Conservation (phyloP, 139 green algal species). For the Zygnema circumcarinatum region DNA sequence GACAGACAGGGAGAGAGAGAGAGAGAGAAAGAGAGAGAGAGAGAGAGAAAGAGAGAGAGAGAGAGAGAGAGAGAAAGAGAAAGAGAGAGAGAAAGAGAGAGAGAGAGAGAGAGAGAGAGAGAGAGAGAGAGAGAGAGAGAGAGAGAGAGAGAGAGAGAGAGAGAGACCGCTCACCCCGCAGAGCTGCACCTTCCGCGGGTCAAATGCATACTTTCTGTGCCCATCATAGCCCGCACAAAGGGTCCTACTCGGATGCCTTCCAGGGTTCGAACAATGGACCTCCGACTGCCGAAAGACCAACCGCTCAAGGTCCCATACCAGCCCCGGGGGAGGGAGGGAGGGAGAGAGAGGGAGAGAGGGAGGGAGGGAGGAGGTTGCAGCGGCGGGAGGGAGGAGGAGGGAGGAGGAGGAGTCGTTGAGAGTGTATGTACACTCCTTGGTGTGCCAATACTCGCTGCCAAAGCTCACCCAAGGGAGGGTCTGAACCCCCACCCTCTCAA, state of each 20-base stretch:
- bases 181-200: slow-evolving; percentile 32
- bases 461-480: slow-evolving; percentile 26
- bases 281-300: slow-evolving; percentile 33
- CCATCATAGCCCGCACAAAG: slow-evolving; percentile 29
- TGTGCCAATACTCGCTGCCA: slow-evolving; percentile 32
- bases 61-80: background rate
- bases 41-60: background rate
- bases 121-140: background rate
- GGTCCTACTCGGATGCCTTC: background rate
- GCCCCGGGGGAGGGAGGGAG: background rate
- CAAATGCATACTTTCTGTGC: slow-evolving; percentile 28
- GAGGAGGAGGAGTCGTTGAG: background rate
- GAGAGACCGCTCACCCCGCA: slow-evolving; percentile 27
- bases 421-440: slow-evolving; percentile 26
- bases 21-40: background rate
- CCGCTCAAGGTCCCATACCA: slow-evolving; percentile 24
- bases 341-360: background rate
- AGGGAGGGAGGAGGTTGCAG: background rate
- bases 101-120: background rate
- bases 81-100: background rate
- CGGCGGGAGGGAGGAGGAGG: background rate
- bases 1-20: background rate
- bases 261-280: slow-evolving; percentile 22
- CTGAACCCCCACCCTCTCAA: too few species aligned
- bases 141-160: background rate